Conservation (phyloP, 2,329 filamentous ascomycete genomes). For the Trichophaea hybrida region DNA sequence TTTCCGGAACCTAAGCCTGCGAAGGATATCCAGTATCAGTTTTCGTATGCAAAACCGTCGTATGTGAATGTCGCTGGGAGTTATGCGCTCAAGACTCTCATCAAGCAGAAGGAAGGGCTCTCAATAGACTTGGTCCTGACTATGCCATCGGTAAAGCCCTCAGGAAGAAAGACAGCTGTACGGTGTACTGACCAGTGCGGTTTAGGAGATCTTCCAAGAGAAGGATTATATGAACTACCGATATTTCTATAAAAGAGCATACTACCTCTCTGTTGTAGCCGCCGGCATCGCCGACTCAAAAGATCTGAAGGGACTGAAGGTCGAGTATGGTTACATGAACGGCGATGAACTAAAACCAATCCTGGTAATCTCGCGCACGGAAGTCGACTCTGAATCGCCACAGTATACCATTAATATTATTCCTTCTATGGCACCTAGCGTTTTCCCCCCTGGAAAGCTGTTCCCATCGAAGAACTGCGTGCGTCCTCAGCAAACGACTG, state of each 20-base stretch:
- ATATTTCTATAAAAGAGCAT: constrained; percentile 89
- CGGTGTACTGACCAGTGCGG: not conserved
- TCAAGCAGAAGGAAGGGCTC: constrained; percentile 45
- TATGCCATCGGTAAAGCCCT: constrained; percentile 46
- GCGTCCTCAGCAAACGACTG: constrained; percentile 39
- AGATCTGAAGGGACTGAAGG: constrained; percentile 34
- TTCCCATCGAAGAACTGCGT: constrained; percentile 55
- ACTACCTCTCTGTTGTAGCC: constrained; percentile 73
- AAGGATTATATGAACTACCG: constrained; percentile 89
- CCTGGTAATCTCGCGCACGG: constrained; percentile 35
- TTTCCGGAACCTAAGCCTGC: constrained; percentile 69
- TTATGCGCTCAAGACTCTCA: constrained; percentile 62
- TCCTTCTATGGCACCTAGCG: constrained; percentile 51
- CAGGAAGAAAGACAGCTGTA: not conserved
- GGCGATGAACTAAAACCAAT: constrained; percentile 67
- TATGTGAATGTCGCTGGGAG: constrained; percentile 81
- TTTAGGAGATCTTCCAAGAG: constrained; percentile 58
- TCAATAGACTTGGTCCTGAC: constrained; percentile 72
- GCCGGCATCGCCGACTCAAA: constrained; percentile 49
- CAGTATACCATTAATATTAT: constrained; percentile 58
- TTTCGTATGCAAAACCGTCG: constrained; percentile 60
- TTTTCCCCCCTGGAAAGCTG: constrained; percentile 60
- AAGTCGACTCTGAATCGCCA: constrained; percentile 30
- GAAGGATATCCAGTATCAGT: constrained; percentile 64
- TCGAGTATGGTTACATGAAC: constrained; percentile 52